Base-by-base conservation (phyloP, 2,329 filamentous ascomycete genomes). In the Talaromyces sp. region DNA sequence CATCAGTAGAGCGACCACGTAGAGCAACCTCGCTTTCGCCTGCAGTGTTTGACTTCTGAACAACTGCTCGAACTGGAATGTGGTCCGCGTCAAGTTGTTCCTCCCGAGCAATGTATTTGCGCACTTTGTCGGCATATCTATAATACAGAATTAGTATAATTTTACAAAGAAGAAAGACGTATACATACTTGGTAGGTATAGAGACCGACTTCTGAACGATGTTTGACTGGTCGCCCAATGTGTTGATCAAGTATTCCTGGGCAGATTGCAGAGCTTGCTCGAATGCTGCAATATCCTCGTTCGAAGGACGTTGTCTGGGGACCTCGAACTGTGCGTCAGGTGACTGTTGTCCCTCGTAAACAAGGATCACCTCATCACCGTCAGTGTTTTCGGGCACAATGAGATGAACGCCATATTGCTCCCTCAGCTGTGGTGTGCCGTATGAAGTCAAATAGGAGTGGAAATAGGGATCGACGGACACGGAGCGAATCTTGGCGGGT, bases 1-100 rank as follows among this genome's bases (percentile, higher is more conserved):
- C 92, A 24, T 86, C 85, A 19, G 87, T 86, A 56, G 85, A 81
- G 24, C 93, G 93, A 24, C 94, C 94, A 66, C 91, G 90, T 66
- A 97, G 85, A 52, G 87, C 89, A 66, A 94, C 84, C 66, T 83
- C 77, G 64, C 78, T 81, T 63, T 75, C 72, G 33, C 67, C 57
- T 57, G 77, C 75, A 2, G 82, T 84, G 1, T 85, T 85, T 70
- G 87, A 85, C 33, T 64, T 66, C 24, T 58, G 65, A 31, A 70
- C 72, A 64, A 82, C 75, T 16, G 86, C 78, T 67, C 87, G 85
- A 8, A 87, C 82, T 9, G 87, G 86, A 67, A 88, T 82, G 57
- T 82, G 74, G 76, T 81, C 72, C 74, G 82, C 68, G 77, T 79
- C 70, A 77, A 77, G 72, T 65, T 84, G 77, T 71, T 88, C 86